Conservation (phyloP, 768 basidiomycete genomes). For the Leccinum rimulosum region DNA sequence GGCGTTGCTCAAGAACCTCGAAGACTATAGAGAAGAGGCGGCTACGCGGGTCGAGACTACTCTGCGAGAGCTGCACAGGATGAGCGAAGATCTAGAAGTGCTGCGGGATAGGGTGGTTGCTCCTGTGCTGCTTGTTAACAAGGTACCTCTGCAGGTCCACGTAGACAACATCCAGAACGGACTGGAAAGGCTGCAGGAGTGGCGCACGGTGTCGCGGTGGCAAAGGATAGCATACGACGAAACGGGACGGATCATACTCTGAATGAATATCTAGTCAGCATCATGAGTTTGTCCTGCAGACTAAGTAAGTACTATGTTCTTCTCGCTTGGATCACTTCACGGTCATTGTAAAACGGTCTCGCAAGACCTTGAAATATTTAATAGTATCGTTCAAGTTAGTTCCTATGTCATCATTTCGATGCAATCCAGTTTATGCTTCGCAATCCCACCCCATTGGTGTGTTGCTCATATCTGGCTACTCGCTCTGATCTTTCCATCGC, state of each 20-base stretch:
- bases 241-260: too few relatives aligned
- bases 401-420: too few relatives aligned
- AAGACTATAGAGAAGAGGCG: constrained; percentile 58
- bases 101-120: constrained; percentile 68
- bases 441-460: too few relatives aligned
- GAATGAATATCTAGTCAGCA: not conserved
- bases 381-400: too few relatives aligned
- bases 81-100: constrained; percentile 77
- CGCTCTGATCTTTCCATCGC: too few relatives aligned
- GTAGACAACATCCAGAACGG: constrained; percentile 69
- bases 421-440: too few relatives aligned
- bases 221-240: constrained; percentile 44
- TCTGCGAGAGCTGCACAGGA: constrained; percentile 54
- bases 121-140: constrained; percentile 59
- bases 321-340: too few relatives aligned
- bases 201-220: constrained; percentile 50
- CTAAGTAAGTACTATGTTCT: too few relatives aligned
- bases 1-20: constrained; percentile 51
- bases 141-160: constrained; percentile 69
- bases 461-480: too few relatives aligned
- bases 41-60: constrained; percentile 64
- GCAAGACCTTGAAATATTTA: too few relatives aligned
- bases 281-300: too few relatives aligned
- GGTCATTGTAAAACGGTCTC: too few relatives aligned
- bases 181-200: constrained; percentile 53